These are phyloP conservation scores for Setomelanomma holmii DNA, from an alignment of 2,329 filamentous ascomycete species.

Conservation along the genomic window DNA sequence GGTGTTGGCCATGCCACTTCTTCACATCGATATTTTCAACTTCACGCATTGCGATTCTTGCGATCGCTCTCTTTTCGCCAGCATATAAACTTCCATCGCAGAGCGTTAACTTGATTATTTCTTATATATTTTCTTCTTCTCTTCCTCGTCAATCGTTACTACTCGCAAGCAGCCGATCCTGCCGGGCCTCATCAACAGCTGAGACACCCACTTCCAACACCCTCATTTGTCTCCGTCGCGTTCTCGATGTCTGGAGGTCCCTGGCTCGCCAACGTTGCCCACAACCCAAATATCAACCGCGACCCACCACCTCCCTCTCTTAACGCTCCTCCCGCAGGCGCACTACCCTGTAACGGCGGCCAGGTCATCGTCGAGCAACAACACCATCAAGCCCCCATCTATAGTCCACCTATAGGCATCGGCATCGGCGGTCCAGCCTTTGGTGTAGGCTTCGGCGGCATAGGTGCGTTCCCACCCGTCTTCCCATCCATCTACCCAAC, in stretches of 20 bases:
- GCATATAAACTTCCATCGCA: conserved; percentile 4
- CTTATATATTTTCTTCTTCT: neutral
- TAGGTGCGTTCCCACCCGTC: conserved; percentile 35
- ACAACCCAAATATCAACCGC: conserved; percentile 45
- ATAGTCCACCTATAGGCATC: conserved; percentile 29
- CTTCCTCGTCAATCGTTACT: neutral
- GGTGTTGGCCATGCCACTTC: conserved; percentile 11
- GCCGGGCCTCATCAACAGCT: neutral
- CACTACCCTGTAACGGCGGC: conserved; percentile 7
- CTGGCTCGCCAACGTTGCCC: conserved; percentile 38
- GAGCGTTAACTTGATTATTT: neutral
- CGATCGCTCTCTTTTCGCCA: neutral
- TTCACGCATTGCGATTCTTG: conserved; percentile 18
- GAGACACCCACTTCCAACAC: neutral
- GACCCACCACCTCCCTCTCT: conserved; percentile 39
- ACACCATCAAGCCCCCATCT: conserved; percentile 31
- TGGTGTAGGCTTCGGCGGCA: conserved; percentile 26
- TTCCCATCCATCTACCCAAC: conserved; percentile 7
- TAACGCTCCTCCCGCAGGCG: conserved; percentile 17
- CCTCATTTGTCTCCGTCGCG: neutral
- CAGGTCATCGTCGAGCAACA: conserved; percentile 31
- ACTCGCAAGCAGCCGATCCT: neutral
- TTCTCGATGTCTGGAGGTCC: conserved; percentile 35
- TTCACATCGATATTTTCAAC: conserved; percentile 7
- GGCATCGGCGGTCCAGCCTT: conserved; percentile 25